Base-by-base conservation (phyloP, 140 eudicot genomes). In the Flaveria floridana region DNA sequence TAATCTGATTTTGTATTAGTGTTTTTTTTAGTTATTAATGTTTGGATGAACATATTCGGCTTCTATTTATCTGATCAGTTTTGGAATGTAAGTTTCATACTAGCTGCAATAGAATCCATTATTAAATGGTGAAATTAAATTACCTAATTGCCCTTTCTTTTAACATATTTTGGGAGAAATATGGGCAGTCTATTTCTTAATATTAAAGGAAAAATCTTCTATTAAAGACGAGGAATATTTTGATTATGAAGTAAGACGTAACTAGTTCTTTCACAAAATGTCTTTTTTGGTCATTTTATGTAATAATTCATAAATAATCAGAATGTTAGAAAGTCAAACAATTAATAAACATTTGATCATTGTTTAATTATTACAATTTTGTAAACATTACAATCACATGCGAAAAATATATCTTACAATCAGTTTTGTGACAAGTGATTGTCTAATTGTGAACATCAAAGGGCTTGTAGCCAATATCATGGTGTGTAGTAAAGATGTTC, bases 201-300 rank as follows among this genome's bases (percentile, higher is more conserved):
- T 2, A 13, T 62, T 14, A 20, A 13, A 9, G 19, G 11, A 28
- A 62, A 62, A 62, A 4, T 26, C 5, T 23, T 15, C 20, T 55
- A 0, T 19, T 55, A 25, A 25, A 18, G 26, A 55, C 28, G 2
- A 34, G 41, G 3, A 55, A 16, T n/a, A 53, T 53, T 19, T 65
- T 65, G 47, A 34, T 25, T 37, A n/a, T 65, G 50, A 65, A 37
- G 52, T 16, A 65, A 37, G 20, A 62, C 44, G 14, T 25, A 21
- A 28, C 21, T 28, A 19, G 46, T 23, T 23, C 0, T 28, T 12
- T 59, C 44, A 30, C 70, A 61, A 3, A 25, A 61, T 61, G 67
- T 61, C n/a, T 18, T 21, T 59, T 26, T 28, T 64, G 70, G 70
- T 34, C 25, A 66, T 66, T 66, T 39, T 39, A 39, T 66, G 52